Conservation (phyloP, 2,329 filamentous ascomycete species). For the Aspergillus eucalypticola region DNA sequence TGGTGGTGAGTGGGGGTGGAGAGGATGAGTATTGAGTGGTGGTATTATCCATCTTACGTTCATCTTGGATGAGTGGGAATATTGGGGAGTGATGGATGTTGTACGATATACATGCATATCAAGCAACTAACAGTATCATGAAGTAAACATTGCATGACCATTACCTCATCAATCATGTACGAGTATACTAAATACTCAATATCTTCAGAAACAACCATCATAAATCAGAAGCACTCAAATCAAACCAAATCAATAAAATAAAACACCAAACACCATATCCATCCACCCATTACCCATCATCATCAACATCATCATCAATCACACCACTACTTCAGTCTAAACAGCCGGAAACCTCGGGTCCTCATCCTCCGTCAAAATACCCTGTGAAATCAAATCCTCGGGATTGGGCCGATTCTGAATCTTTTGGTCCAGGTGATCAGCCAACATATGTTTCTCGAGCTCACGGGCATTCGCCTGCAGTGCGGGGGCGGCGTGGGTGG, state of each 20-base stretch:
- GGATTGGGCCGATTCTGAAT: constrained; percentile 74
- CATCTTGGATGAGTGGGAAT: too few relatives aligned
- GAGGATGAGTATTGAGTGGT: constrained; percentile 40
- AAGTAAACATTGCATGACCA: not conserved
- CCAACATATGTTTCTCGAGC: constrained; percentile 84
- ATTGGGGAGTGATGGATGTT: too few relatives aligned
- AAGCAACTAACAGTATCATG: not conserved
- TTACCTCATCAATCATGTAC: not conserved
- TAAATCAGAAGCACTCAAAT: not conserved
- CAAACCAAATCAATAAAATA: not conserved
- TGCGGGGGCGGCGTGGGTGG: constrained; percentile 73
- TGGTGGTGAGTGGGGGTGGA: constrained; percentile 49
- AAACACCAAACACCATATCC: not conserved
- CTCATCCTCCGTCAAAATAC: constrained; percentile 71
- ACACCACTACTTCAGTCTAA: not conserved
- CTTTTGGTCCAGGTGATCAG: constrained; percentile 83
- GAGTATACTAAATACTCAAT: too few relatives aligned
- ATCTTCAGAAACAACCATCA: not conserved
- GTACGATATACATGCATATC: not conserved
- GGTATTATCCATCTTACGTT: too few relatives aligned
- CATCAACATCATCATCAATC: not conserved
- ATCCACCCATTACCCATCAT: not conserved
- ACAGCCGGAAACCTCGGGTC: constrained; percentile 35
- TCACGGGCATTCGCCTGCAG: constrained; percentile 80
- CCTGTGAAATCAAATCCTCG: constrained; percentile 74